These are phyloP conservation scores for Neobulgaria alba DNA, from an alignment of 2,329 filamentous ascomycete species.

Conservation along the genomic window DNA sequence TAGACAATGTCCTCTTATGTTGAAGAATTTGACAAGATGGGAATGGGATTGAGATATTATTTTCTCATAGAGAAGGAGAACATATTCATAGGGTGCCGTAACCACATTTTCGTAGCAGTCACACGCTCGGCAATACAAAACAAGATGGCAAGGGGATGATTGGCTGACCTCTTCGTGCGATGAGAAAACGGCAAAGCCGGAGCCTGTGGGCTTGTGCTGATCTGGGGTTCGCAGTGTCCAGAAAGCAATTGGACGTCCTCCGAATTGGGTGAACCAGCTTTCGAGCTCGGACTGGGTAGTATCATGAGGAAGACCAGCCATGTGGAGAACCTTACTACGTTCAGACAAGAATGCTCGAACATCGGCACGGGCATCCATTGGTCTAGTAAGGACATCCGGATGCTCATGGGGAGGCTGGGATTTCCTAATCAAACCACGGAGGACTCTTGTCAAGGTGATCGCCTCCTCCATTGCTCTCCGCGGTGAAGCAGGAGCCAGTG, in stretches of 20 bases:
- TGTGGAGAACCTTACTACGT: slow-evolving; percentile 94
- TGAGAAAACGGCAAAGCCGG: slow-evolving; percentile 96
- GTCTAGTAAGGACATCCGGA: slow-evolving; percentile 85
- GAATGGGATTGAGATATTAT: slow-evolving; percentile 13
- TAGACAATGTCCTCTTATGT: slow-evolving; percentile 27
- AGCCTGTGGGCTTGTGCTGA: slow-evolving; percentile 98
- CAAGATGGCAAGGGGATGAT: slow-evolving; percentile 20
- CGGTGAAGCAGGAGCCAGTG: slow-evolving; percentile 87
- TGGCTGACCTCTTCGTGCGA: slow-evolving; percentile 86
- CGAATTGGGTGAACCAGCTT: slow-evolving; percentile 99
- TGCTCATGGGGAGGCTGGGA: slow-evolving; percentile 91
- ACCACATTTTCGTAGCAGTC: slow-evolving; percentile 21
- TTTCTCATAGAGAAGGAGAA: slow-evolving; percentile 26
- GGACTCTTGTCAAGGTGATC: slow-evolving; percentile 83
- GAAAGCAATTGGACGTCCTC: slow-evolving; percentile 94
- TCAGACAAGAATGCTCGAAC: slow-evolving; percentile 93
- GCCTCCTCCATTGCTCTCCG: slow-evolving; percentile 97
- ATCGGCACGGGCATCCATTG: slow-evolving; percentile 94
- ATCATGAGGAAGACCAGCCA: slow-evolving; percentile 94
- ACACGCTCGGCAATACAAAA: slow-evolving; percentile 23
- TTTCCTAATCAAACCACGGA: slow-evolving; percentile 89
- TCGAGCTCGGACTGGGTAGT: slow-evolving; percentile 98
- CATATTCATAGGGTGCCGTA: slow-evolving; percentile 22
- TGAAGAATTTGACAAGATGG: slow-evolving; percentile 26
- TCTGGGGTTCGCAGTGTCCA: slow-evolving; percentile 97